These are phyloP conservation scores for Monosporozyma siamensis DNA, from an alignment of 805 yeast genomes.

Conservation along the genomic window DNA sequence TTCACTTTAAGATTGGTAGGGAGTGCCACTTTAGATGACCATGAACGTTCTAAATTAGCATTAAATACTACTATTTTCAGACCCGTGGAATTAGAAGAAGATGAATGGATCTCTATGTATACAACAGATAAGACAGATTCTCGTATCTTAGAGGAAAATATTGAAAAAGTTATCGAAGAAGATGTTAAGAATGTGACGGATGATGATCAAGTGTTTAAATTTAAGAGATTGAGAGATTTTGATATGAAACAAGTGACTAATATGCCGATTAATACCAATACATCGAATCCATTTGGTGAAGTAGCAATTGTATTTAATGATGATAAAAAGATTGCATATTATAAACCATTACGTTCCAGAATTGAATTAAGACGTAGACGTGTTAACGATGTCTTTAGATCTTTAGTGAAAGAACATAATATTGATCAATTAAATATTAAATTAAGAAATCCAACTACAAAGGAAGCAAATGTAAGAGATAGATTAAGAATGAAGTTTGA, in stretches of 20 bases:
- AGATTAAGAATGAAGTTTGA: slow-evolving; percentile 50
- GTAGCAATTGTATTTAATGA: slow-evolving; percentile 52
- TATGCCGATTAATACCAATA: neutral
- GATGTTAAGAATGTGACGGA: slow-evolving; percentile 4
- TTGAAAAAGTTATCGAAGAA: slow-evolving; percentile 32
- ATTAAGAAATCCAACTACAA: slow-evolving; percentile 54
- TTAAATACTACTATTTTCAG: slow-evolving; percentile 58
- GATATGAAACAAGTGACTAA: slow-evolving; percentile 50
- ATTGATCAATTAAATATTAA: slow-evolving; percentile 46
- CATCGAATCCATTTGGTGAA: slow-evolving; percentile 34
- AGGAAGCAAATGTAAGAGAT: slow-evolving; percentile 50
- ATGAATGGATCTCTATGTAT: slow-evolving; percentile 72
- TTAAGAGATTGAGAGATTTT: slow-evolving; percentile 64
- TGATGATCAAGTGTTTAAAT: slow-evolving; percentile 37
- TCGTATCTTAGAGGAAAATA: slow-evolving; percentile 31
- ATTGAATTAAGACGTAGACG: slow-evolving; percentile 81
- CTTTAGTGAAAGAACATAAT: slow-evolving; percentile 43
- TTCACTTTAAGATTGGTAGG: slow-evolving; percentile 53
- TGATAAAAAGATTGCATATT: slow-evolving; percentile 53
- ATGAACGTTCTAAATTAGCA: slow-evolving; percentile 29
- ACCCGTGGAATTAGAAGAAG: slow-evolving; percentile 58
- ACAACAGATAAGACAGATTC: slow-evolving; percentile 40
- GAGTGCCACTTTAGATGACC: slow-evolving; percentile 36
- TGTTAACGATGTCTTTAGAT: slow-evolving; percentile 37
- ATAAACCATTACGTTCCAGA: slow-evolving; percentile 68